Evolutionary conservation across 2,329 filamentous ascomycete genomes (phyloP), one percentile per base, ranked within the genome.

Genomic region (Arthrobotrys sphaeroides): DNA sequence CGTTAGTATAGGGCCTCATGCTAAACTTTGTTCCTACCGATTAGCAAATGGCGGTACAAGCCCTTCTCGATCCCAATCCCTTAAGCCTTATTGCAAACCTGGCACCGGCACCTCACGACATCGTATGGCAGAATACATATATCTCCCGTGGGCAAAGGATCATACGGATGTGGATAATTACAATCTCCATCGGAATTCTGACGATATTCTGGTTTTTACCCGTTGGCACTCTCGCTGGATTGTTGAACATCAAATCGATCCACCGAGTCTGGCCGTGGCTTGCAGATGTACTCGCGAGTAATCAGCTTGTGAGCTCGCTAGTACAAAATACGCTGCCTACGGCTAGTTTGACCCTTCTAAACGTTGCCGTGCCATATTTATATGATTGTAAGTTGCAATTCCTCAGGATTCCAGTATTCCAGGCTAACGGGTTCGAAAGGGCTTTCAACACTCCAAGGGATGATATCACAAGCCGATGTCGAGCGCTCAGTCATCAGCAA

Each of bases 101-200:
- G 26, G 94, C 94, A 1, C 95, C 95, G 0, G 90, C 94, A 1
- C 95, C 95, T 0, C 89, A 91, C 0, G 94, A 98, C 81, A 90
- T 99, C n/a, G 88, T 98, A 9, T 99, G 96, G 95, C 87, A 87
- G 77, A 97, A 98, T 80, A 98, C 93, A 0, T 99, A 99, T 80
- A 84, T 93, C 1, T 88, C 91, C 4, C 89, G 92, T 1, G 86
- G 88, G 7, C 86, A 88, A 77, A 90, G 95, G 12, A 91, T 94
- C 82, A 81, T 91, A 24, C 89, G 92, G 77, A 89, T 92, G 0
- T 98, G 94, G 93, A 84, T 86, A 3, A 90, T 99, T 77, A 98
- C 94, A 0, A 83, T 90, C 7, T 88, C 94, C 79, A 96, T 99
- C 80, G 89, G 90, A 0, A 82, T 97, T 2, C 85, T 99, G 18